A percentile compares a stretch with the other conserved stretches of the same genome.
phyloP scores from a whole-genome alignment of 768 basidiomycete species.

The Tulasnella sp. region DNA sequence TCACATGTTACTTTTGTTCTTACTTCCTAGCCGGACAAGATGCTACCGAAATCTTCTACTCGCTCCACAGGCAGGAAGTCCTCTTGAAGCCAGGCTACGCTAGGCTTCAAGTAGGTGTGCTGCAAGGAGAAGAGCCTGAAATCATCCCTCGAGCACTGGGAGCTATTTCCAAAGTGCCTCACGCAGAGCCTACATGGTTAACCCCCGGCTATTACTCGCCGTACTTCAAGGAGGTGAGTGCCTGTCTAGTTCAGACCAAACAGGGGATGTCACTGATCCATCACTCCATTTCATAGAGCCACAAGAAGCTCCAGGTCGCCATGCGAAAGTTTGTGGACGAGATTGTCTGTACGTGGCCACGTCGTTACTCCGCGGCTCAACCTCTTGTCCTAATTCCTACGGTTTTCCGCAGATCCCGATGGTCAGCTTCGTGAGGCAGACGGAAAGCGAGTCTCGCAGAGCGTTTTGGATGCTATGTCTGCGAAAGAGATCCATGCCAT shows the following conservation, averaged over 20 bases:
- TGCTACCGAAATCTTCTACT: slow-evolving; percentile 79
- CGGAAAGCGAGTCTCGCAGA: slow-evolving; percentile 76
- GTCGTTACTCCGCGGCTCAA: neutral
- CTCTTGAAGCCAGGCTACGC: slow-evolving; percentile 65
- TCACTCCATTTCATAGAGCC: slow-evolving; percentile 39
- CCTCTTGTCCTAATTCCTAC: neutral
- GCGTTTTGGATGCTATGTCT: slow-evolving; percentile 75
- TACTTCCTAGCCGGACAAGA: slow-evolving; percentile 62
- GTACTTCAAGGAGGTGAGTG: slow-evolving; percentile 62
- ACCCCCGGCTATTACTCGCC: slow-evolving; percentile 60
- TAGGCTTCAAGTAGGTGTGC: slow-evolving; percentile 64
- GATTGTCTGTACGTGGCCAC: slow-evolving; percentile 41
- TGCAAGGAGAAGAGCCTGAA: slow-evolving; percentile 53
- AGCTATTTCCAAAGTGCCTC: slow-evolving; percentile 66
- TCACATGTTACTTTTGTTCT: neutral
- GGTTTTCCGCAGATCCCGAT: slow-evolving; percentile 24
- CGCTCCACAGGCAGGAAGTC: slow-evolving; percentile 81
- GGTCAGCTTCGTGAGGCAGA: slow-evolving; percentile 66
- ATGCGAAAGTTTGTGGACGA: slow-evolving; percentile 63
- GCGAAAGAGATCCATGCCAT: slow-evolving; percentile 58
- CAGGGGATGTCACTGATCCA: neutral
- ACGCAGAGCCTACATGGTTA: slow-evolving; percentile 84
- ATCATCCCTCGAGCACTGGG: slow-evolving; percentile 48
- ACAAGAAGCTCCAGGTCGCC: slow-evolving; percentile 51
- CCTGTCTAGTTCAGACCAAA: neutral